Evolutionary conservation across 1,284 basidiomycete genomes (phyloP).

Genomic region (Trichosporon faecale): DNA sequence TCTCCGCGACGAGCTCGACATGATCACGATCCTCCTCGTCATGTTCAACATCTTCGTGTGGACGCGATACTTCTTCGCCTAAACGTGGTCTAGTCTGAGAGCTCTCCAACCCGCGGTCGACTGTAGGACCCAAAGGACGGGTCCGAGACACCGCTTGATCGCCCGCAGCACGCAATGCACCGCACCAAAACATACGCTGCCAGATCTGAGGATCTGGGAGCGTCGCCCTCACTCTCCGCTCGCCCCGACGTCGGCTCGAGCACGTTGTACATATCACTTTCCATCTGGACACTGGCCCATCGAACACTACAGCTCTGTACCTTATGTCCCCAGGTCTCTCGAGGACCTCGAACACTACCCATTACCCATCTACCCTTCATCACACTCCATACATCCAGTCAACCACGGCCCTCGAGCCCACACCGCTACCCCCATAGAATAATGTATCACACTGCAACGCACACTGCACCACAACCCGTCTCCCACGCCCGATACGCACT

Average conservation of each 20-base stretch:
- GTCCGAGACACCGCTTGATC: neutral
- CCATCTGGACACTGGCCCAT: neutral
- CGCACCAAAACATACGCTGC: neutral
- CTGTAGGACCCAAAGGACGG: neutral
- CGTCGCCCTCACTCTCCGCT: neutral
- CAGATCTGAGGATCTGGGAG: neutral
- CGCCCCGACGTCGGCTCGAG: neutral
- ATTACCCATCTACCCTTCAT: neutral
- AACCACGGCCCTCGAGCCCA: no score
- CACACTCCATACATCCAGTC: no score
- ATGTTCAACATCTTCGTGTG: conserved; percentile 8
- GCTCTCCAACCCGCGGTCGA: neutral
- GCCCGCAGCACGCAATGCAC: neutral
- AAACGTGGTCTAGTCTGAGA: no score
- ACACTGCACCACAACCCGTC: neutral
- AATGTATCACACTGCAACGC: neutral
- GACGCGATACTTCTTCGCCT: conserved; percentile 2
- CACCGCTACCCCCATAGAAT: neutral
- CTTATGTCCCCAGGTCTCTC: neutral
- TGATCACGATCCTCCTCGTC: neutral
- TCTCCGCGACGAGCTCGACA: neutral
- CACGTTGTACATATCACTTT: neutral
- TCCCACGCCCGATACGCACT: neutral
- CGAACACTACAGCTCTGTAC: neutral
- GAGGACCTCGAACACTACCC: neutral